Base-by-base conservation (phyloP, 2,329 filamentous ascomycete species). In the Sporothrix curviconia region DNA sequence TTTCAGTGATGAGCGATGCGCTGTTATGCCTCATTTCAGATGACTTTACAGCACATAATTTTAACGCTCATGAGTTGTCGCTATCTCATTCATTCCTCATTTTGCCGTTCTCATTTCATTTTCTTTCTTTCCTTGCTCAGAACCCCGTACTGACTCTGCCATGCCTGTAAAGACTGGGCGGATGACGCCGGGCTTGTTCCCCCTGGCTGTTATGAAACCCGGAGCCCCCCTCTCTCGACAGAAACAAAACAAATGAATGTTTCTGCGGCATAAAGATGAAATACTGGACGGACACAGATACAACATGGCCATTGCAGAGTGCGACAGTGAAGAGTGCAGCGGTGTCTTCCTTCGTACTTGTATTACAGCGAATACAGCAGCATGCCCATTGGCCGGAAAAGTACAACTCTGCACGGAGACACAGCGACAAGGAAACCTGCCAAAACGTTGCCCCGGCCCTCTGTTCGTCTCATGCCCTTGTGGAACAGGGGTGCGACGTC, bases 391-490 rank as follows among this genome's bases (percentile, higher is more conserved):
- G 28, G 24, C 37, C 19, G n/a, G n/a, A 51, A 25, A 19, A 51
- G 30, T 51, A 14, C 32, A 8, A 39, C 47, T 37, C 47, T 37
- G 47, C 22, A 19, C 47, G 32, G 32, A 39, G 47, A 51, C n/a
- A 12, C 32, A 51, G 34, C 19, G 28, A 32, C 12, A 19, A 25
- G 24, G 24, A 9, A 32, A 39, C 47, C 32, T 34, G 49, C 49
- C 34, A 40, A 51, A 51, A 51, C 49, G 34, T 8, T 39, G 49
- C 14, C 49, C 39, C 32, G 34, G 32, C 17, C 24, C n/a, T 51
- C 34, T 51, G 49, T 51, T 51, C 49, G 49, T 51, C 49, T 51
- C 49, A 51, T 51, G 49, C 49, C 49, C 49, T 28, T 51, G 34
- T 19, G 49, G 49, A 51, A 51, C 47, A 51, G n/a, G n/a, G n/a